Base-by-base conservation (phyloP, 148 eudicot species). In the Rhododendron simsii region DNA sequence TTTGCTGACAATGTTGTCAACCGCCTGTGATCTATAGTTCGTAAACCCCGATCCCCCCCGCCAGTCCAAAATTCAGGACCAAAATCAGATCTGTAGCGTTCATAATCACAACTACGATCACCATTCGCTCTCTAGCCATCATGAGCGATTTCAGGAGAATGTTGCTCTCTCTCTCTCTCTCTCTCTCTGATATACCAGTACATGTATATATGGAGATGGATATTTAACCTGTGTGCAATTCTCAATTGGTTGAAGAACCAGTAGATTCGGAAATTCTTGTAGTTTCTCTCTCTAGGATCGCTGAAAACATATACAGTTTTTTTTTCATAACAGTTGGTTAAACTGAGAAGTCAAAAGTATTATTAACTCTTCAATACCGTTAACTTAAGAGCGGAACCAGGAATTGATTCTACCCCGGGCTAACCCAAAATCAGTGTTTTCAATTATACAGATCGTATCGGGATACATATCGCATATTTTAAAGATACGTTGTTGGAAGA, bases 121-220 rank as follows among this genome's bases (percentile, higher is more conserved):
- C 28, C 37, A n/a, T 65, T 65, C 39, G 21, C 21, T 33, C 28
- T 39, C 84, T 69, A 48, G 10, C 59, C 50, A 85, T 65, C 88
- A 92, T 92, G 94, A 92, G 90, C 90, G 30, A 84, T 91, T 83
- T 82, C 93, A 41, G 90, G 87, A 82, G 94, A 90, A 88, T 61
- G 87, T 81, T 2, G 74, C 71, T 44, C 23, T 75, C 48, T 75
- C 80, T n/a, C 47, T 39, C 80, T n/a, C 47, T 39, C 80, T n/a
- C 57, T 30, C 65, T 79, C 20, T n/a, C 30, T 65, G 26, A 59
- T 59, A 21, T 59, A 59, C 67, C 16, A 47, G 45, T 78, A 16
- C 50, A 74, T 80, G 63, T 71, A 37, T 28, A 14, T 0, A 69
- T 82, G 77, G 26, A 65, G 81, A 57, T 53, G 28, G 18, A 16